These are phyloP conservation scores for Triticum timopheevii DNA, from an alignment of 176 grass and related monocot genomes.

Conservation along the genomic window DNA sequence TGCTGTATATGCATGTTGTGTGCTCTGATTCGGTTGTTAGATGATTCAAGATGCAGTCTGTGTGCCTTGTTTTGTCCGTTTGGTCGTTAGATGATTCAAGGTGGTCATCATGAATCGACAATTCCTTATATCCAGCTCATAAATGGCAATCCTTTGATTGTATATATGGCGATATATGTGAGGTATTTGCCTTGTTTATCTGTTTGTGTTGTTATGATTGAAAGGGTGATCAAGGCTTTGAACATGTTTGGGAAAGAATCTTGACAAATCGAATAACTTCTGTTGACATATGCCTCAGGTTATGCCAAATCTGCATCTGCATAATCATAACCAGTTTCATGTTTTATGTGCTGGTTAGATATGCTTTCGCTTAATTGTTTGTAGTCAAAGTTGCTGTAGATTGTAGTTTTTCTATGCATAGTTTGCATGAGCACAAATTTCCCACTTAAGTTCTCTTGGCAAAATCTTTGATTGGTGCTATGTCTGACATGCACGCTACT, in stretches of 20 bases:
- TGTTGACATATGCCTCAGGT: neutral
- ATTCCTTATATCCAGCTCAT: neutral
- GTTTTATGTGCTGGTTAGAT: neutral
- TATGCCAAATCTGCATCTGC: neutral
- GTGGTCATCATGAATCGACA: neutral
- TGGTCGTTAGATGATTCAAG: neutral
- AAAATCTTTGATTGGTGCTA: neutral
- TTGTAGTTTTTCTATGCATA: neutral
- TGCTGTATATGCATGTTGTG: neutral
- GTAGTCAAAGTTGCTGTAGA: neutral
- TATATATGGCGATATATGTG: neutral
- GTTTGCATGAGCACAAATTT: neutral
- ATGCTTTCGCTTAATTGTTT: constrained; percentile 4
- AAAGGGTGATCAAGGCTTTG: neutral
- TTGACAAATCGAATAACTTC: neutral
- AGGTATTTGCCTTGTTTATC: neutral
- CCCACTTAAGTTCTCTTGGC: neutral
- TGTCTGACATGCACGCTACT: neutral
- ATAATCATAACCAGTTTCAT: neutral
- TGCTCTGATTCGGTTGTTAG: neutral
- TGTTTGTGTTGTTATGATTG: neutral
- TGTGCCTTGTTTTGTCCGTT: neutral
- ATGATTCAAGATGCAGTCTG: neutral
- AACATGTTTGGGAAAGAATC: neutral
- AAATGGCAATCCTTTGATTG: neutral